These are phyloP conservation scores for Cotoneaster glaucophyllus DNA, from an alignment of 306 rosid genomes.

Conservation along the genomic window DNA sequence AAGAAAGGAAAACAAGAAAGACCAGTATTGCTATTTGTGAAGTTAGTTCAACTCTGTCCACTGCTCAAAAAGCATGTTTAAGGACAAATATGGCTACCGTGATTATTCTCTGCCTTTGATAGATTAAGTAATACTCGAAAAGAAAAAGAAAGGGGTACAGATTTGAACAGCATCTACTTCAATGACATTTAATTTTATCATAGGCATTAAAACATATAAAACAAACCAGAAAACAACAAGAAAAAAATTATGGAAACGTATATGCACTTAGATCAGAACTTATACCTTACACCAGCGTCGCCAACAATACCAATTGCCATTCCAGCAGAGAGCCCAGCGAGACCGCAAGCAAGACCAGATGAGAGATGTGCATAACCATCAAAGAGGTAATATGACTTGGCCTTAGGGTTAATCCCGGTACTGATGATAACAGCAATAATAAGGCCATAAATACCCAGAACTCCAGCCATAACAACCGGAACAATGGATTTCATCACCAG, in stretches of 20 bases:
- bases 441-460: constrained; percentile 87
- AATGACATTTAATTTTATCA: background rate
- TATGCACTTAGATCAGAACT: background rate
- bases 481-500: constrained; percentile 87
- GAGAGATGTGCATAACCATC: constrained; percentile 92
- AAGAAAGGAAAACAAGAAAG: background rate
- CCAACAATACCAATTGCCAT: constrained; percentile 94
- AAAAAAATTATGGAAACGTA: background rate
- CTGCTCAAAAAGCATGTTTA: background rate
- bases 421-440: constrained; percentile 86
- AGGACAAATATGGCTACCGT: background rate
- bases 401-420: constrained; percentile 88
- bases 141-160: background rate
- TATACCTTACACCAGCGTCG: constrained; percentile 87
- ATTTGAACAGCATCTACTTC: background rate
- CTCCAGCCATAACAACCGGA: constrained; percentile 94
- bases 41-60: background rate
- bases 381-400: constrained; percentile 77
- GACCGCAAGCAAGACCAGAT: constrained; percentile 84
- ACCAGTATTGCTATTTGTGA: background rate
- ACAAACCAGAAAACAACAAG: background rate
- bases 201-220: background rate
- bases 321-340: constrained; percentile 86
- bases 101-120: background rate
- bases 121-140: background rate